A percentile compares a stretch with the other conserved stretches of the same genome.
phyloP scores from a whole-genome alignment of 1,139 yeast genomes.

The Lipomyces yarrowii region DNA sequence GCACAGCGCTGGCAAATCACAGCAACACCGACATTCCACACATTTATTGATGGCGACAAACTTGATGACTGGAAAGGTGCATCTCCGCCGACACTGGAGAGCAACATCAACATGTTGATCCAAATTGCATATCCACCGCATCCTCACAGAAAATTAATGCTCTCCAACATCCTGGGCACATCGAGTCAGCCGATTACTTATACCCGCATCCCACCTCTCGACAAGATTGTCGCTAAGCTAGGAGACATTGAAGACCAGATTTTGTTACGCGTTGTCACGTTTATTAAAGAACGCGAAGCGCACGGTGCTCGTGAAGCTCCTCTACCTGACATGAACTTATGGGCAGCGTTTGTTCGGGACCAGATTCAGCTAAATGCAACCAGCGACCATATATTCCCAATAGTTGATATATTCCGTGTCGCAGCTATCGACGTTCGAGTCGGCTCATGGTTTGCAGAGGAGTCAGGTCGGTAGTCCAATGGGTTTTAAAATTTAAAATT shows the following conservation, averaged over 20 bases:
- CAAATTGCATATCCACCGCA: slow-evolving; percentile 32
- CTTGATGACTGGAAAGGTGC: slow-evolving; percentile 47
- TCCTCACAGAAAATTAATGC: slow-evolving; percentile 22
- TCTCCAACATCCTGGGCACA: slow-evolving; percentile 23
- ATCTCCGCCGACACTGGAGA: slow-evolving; percentile 27
- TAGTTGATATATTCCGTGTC: slow-evolving; percentile 32
- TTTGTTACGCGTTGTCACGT: slow-evolving; percentile 16
- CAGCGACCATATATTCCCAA: slow-evolving; percentile 27
- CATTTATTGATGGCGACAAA: slow-evolving; percentile 72
- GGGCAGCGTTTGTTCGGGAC: slow-evolving; percentile 19
- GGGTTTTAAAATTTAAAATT: background rate
- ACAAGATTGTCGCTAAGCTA: slow-evolving; percentile 26
- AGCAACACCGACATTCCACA: slow-evolving; percentile 86
- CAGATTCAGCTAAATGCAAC: background rate
- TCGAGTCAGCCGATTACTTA: slow-evolving; percentile 21
- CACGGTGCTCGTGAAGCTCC: slow-evolving; percentile 27
- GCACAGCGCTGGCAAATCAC: slow-evolving; percentile 72
- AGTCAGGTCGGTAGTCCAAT: slow-evolving; percentile 10
- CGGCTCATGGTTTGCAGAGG: slow-evolving; percentile 34
- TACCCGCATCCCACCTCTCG: slow-evolving; percentile 31
- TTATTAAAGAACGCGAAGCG: slow-evolving; percentile 18
- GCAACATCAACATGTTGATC: slow-evolving; percentile 28
- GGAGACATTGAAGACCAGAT: slow-evolving; percentile 7
- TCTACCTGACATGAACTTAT: slow-evolving; percentile 22
- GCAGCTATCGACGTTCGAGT: slow-evolving; percentile 32